Evolutionary conservation across 176 grass and related monocot genomes (phyloP).

Genomic region (Lolium rigidum): DNA sequence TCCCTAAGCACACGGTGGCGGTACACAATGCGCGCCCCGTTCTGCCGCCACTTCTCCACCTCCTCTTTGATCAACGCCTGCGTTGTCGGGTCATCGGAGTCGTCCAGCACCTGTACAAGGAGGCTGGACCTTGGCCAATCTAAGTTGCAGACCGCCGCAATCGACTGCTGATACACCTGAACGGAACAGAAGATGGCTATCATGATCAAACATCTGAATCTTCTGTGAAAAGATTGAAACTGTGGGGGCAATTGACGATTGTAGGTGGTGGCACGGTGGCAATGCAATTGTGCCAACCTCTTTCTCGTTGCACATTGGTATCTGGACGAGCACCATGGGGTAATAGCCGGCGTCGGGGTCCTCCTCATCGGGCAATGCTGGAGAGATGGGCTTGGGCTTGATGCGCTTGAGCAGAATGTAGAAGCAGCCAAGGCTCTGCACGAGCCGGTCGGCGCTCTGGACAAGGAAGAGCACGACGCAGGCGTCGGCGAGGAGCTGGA

Average conservation of each 20-base stretch:
- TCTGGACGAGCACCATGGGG: constrained; percentile 93
- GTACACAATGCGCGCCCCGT: constrained; percentile 69
- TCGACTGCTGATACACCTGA: constrained; percentile 88
- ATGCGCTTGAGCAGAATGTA: constrained; percentile 74
- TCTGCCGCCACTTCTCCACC: constrained; percentile 78
- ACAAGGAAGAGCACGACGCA: constrained; percentile 91
- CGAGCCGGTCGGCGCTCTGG: constrained; percentile 79
- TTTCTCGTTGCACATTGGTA: constrained; percentile 98
- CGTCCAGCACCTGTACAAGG: constrained; percentile 87
- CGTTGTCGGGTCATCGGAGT: constrained; percentile 72
- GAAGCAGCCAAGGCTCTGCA: constrained; percentile 77
- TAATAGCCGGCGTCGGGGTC: constrained; percentile 61
- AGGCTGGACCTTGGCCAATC: constrained; percentile 90
- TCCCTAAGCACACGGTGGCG: constrained; percentile 70
- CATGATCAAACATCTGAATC: background rate
- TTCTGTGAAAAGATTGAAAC: background rate
- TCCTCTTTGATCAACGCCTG: constrained; percentile 76
- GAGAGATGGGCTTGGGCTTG: constrained; percentile 42
- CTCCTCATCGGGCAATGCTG: constrained; percentile 35
- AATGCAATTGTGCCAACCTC: constrained; percentile 56
- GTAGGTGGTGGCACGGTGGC: background rate
- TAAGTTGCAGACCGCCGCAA: constrained; percentile 80
- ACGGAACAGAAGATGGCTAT: background rate
- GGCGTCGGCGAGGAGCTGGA: constrained; percentile 75
- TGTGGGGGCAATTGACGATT: background rate